Evolutionary conservation across 129 eudicot genomes (phyloP), one percentile per base, ranked within the genome.

Genomic region (Helianthus annuus): DNA sequence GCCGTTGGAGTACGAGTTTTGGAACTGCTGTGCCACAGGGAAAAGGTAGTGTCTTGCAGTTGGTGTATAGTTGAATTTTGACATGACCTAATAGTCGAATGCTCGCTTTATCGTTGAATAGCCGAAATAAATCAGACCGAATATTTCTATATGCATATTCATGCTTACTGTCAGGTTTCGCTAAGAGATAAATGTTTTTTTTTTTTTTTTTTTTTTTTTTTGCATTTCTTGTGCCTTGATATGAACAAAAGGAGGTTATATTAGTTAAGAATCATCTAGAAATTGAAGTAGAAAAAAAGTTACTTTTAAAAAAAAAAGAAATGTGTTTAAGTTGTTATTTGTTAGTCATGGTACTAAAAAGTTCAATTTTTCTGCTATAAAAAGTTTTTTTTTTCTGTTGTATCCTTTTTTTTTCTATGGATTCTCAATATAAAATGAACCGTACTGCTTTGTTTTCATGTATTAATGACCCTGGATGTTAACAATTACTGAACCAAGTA

Each of bases 11-110:
- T 89, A 58, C 88, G 99, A 56, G 94, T 86, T 73, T 63, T 95
- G 82, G 99, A 95, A 78, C 83, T 95, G 64, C 99, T 95, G 78
- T 95, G 99, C 83, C 96, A 95, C 51, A 84, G 99, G 80, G 99
- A 95, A 64, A 95, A 91, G 96, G 99, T 95, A 66, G 13, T 51
- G 44, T 17, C 15, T 52, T 22, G 29, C 9, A 8, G 7, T 39
- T 39, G 55, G 55, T 10, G 5, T 16, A 68, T 59, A 59, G 27
- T 68, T 27, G 10, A 12, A 46, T 68, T 4, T 4, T 48, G 27
- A 45, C 19, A 44, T 19, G 32, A 49, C 42, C 64, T 11, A 12
- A 58, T 58, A 55, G 11, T 2, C 22, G 65, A 17, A 29, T 12
- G 38, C 38, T 53, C 39, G 17, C 52, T 29, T 51, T 15, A 60